Percentiles rank a stretch among this genome's conserved stretches.
These are phyloP conservation scores for Tricladium varicosporioides DNA, from an alignment of 2,329 filamentous ascomycete genomes.

Conservation along the genomic window DNA sequence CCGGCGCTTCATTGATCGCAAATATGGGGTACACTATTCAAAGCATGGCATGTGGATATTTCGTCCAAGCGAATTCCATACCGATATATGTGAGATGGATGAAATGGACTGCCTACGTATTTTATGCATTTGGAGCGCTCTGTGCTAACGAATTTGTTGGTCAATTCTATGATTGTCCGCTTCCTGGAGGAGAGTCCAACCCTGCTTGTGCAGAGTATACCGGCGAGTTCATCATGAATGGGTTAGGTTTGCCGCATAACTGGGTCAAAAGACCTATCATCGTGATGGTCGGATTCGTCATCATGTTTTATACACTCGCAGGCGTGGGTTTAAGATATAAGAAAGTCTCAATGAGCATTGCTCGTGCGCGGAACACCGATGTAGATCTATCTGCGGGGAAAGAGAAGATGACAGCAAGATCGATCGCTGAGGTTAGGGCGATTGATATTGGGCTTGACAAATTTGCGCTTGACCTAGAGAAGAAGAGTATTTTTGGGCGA, in stretches of 20 bases:
- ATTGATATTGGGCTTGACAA: slow-evolving; percentile 64
- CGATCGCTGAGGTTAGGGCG: slow-evolving; percentile 52
- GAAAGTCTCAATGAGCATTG: slow-evolving; percentile 68
- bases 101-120: slow-evolving; percentile 65
- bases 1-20: slow-evolving; percentile 67
- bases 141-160: slow-evolving; percentile 71
- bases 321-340: slow-evolving; percentile 61
- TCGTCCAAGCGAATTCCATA: slow-evolving; percentile 70
- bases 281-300: slow-evolving; percentile 57
- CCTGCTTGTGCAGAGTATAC: slow-evolving; percentile 68
- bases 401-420: slow-evolving; percentile 60
- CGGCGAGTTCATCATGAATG: slow-evolving; percentile 66
- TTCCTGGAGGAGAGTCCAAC: slow-evolving; percentile 57
- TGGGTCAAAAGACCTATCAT: slow-evolving; percentile 69
- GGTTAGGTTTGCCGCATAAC: slow-evolving; percentile 63
- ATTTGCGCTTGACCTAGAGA: slow-evolving; percentile 64
- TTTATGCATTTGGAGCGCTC: slow-evolving; percentile 70
- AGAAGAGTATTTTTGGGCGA: slow-evolving; percentile 51
- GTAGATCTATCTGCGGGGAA: slow-evolving; percentile 67
- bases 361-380: slow-evolving; percentile 55
- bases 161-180: slow-evolving; percentile 71
- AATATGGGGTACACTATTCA: slow-evolving; percentile 74
- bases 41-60: slow-evolving; percentile 73
- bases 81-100: slow-evolving; percentile 78
- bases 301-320: slow-evolving; percentile 62